Base-by-base conservation (phyloP, 2,329 filamentous ascomycete genomes). In the Calonectria hawksworthii region DNA sequence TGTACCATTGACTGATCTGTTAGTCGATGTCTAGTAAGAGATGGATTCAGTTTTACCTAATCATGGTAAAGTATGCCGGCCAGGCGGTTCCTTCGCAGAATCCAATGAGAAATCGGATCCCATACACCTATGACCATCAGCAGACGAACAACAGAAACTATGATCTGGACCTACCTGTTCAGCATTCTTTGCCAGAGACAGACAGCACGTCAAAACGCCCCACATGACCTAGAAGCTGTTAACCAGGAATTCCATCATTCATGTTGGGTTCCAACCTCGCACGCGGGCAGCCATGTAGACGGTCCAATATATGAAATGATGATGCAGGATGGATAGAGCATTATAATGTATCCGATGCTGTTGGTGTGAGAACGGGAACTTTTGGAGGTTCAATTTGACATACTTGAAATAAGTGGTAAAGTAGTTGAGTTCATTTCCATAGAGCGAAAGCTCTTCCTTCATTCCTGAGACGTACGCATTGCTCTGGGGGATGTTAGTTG, bases 61-160 rank as follows among this genome's bases (percentile, higher is more conserved):
- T 75, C 73, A 75, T 73, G 2, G 73, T 75, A 44, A 73, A 73
- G n/a, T 73, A 75, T 10, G 73, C 73, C 4, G 73, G 73, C 73
- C 73, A 75, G 0, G 73, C 54, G 11, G 73, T 74, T 36, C 72
- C 72, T 32, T 74, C 72, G 14, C 64, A 74, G 10, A 74, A 74
- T 10, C 72, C 72, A 26, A 74, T 67, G 4, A 72, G 68, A n/a
- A 74, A 74, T 2, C 72, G 72, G 59, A 74, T 63, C 0, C 72
- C 68, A n/a, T 74, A 74, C 6, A 71, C 68, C 72, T 74, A 6
- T 7, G 3, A 4, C 3, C 5, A 18, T 71, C 23, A 71, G 72
- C 28, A 13, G n/a, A 10, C 14, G 18, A 2, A 16, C 21, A 21
- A 23, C 21, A 7, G 3, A 34, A 18, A 34, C 2, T 30, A 11